Evolutionary conservation across 2,329 filamentous ascomycete species (phyloP).

Genomic region (Dendryphion nanum): DNA sequence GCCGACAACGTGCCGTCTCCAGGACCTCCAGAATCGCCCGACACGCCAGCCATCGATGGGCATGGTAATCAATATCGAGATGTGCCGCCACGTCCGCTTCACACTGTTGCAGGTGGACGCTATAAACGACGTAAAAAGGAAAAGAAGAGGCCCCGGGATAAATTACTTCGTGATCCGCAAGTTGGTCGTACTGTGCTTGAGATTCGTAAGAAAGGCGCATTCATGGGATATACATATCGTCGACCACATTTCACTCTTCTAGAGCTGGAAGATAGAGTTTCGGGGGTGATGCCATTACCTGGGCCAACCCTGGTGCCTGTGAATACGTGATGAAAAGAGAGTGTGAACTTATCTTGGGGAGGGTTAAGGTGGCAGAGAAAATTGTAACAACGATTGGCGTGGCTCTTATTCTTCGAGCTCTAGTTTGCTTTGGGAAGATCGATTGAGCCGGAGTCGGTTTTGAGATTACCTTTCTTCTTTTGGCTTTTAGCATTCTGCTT

Average conservation of each 20-base stretch:
- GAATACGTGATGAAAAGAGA: too few relatives aligned
- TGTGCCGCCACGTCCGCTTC: background rate
- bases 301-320: too few relatives aligned
- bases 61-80: background rate
- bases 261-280: too few relatives aligned
- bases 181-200: constrained; percentile 70
- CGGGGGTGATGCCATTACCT: too few relatives aligned
- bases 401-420: too few relatives aligned
- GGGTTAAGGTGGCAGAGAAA: too few relatives aligned
- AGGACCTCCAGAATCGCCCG: background rate
- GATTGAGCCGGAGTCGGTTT: too few relatives aligned
- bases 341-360: too few relatives aligned
- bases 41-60: background rate
- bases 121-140: constrained; percentile 59
- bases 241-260: constrained; percentile 42
- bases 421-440: too few relatives aligned
- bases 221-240: constrained; percentile 86
- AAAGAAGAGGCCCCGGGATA: constrained; percentile 79
- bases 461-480: too few relatives aligned
- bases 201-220: constrained; percentile 77
- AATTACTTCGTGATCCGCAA: constrained; percentile 71
- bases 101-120: background rate
- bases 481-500: too few relatives aligned
- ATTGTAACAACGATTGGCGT: too few relatives aligned
- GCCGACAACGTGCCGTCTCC: constrained; percentile 5